phyloP scores from a whole-genome alignment of 108 stramenopile species.

The Epipyxis sp. region DNA sequence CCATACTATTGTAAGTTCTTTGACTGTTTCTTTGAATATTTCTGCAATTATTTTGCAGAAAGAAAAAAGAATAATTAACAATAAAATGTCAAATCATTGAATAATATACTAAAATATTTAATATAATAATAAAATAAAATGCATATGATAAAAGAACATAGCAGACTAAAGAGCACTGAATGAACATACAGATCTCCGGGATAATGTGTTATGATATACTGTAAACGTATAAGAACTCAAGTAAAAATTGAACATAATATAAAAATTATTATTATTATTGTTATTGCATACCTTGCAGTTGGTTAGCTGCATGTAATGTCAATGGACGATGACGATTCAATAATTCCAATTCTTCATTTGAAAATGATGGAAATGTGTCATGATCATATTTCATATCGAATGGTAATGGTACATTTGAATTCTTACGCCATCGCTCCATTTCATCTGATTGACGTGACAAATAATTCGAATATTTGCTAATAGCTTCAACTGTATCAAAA shows the following conservation, averaged over 20 bases:
- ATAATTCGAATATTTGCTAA: slow-evolving; percentile 80
- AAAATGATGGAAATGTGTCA: slow-evolving; percentile 73
- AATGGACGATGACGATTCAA: slow-evolving; percentile 38
- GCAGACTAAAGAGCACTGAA: slow-evolving; percentile 88
- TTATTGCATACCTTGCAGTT: slow-evolving; percentile 8
- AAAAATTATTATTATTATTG: background rate
- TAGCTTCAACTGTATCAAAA: slow-evolving; percentile 79
- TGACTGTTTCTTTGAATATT: too few relatives aligned
- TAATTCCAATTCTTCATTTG: slow-evolving; percentile 77
- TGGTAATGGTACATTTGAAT: slow-evolving; percentile 80
- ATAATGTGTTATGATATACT: background rate
- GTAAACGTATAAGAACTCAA: background rate
- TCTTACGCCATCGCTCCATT: slow-evolving; percentile 84
- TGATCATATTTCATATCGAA: slow-evolving; percentile 72
- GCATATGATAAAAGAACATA: too few relatives aligned
- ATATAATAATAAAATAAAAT: too few relatives aligned
- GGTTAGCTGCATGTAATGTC: slow-evolving; percentile 53
- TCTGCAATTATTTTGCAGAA: too few relatives aligned
- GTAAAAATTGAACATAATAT: background rate
- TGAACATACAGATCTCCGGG: slow-evolving; percentile 73
- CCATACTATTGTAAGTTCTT: too few relatives aligned
- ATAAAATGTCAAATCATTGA: too few relatives aligned
- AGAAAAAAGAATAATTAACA: too few relatives aligned
- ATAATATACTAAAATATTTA: too few relatives aligned
- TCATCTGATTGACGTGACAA: slow-evolving; percentile 79